Evolutionary conservation across 352 stramenopile genomes (phyloP).

Genomic region (Phytophthora cactorum): DNA sequence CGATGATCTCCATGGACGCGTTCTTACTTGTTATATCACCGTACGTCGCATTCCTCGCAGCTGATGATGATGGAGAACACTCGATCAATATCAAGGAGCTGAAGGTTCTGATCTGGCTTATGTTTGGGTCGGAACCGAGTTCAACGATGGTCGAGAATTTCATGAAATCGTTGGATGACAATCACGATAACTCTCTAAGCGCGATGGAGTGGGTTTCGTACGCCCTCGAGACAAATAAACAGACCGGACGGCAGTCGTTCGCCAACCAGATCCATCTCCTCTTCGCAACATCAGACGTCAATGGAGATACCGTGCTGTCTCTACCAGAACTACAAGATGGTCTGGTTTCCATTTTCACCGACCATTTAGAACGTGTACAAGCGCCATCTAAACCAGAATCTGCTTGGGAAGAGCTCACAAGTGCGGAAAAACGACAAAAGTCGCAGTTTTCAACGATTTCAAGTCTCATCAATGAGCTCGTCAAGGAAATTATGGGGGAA

Average conservation of each 20-base stretch:
- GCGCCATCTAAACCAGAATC: constrained; percentile 13
- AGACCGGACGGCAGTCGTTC: constrained; percentile 49
- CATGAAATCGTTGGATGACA: constrained; percentile 67
- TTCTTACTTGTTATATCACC: constrained; percentile 70
- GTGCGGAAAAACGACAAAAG: constrained; percentile 19
- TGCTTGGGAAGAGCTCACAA: constrained; percentile 32
- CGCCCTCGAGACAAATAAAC: constrained; percentile 55
- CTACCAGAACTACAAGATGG: constrained; percentile 56
- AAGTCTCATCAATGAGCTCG: constrained; percentile 49
- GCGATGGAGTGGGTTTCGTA: constrained; percentile 76
- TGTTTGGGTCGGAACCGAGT: constrained; percentile 67
- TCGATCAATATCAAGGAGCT: constrained; percentile 62
- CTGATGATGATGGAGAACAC: constrained; percentile 67
- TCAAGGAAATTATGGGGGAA: constrained; percentile 62
- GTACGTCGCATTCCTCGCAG: constrained; percentile 68
- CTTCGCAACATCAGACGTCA: constrained; percentile 57
- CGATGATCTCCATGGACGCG: constrained; percentile 51
- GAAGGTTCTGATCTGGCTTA: constrained; percentile 69
- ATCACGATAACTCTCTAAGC: constrained; percentile 58
- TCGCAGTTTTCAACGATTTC: constrained; percentile 31
- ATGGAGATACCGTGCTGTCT: constrained; percentile 63
- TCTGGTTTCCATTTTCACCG: constrained; percentile 46
- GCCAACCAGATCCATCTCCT: constrained; percentile 61
- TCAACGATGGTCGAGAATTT: constrained; percentile 45
- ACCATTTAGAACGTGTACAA: constrained; percentile 28